Evolutionary conservation across 257 asterid genomes (phyloP).

Genomic region (Echium plantagineum): DNA sequence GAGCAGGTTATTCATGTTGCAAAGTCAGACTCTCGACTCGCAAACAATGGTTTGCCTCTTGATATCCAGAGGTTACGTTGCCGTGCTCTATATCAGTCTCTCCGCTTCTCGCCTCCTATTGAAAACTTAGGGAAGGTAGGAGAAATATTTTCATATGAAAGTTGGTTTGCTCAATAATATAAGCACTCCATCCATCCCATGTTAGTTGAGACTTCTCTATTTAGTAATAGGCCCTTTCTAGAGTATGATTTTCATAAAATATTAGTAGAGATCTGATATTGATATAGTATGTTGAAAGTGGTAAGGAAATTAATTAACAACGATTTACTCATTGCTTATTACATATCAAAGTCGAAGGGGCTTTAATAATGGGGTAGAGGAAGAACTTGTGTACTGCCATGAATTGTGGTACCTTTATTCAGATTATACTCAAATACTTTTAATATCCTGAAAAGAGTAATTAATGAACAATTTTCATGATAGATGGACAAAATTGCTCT

Average conservation of each 20-base stretch:
- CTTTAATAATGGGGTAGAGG: background rate
- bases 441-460: background rate
- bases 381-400: background rate
- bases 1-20: conserved; percentile 84
- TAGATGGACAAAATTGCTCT: background rate
- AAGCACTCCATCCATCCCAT: background rate
- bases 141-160: background rate
- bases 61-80: conserved; percentile 95
- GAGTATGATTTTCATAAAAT: background rate
- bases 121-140: conserved; percentile 80
- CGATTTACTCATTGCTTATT: background rate
- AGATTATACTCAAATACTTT: too few relatives aligned
- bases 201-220: background rate
- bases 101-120: conserved; percentile 70
- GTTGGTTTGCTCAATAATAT: background rate
- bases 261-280: background rate
- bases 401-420: background rate
- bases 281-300: background rate
- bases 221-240: background rate
- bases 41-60: conserved; percentile 89
- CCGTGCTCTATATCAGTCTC: conserved; percentile 81
- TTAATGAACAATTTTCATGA: background rate
- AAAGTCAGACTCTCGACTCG: conserved; percentile 91
- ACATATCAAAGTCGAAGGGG: too few relatives aligned
- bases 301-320: too few relatives aligned